Evolutionary conservation across 2,329 filamentous ascomycete genomes (phyloP).

Genomic region (Sarocladiaceae sp.): DNA sequence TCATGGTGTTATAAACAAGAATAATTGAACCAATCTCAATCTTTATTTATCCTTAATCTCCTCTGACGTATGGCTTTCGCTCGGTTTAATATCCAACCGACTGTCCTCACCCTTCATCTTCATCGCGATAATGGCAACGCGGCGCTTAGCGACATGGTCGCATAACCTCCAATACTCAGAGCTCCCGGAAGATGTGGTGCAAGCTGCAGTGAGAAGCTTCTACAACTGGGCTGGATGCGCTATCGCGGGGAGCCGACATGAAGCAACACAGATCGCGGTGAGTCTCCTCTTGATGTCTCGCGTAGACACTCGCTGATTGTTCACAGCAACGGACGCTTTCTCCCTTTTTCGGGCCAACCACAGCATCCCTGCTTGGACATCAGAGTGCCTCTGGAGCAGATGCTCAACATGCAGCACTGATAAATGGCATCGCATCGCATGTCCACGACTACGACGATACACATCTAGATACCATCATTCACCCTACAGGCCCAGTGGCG

Average conservation of each 20-base stretch:
- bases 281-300: too few relatives aligned
- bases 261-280: background rate
- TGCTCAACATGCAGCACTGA: constrained; percentile 2
- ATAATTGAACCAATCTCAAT: too few relatives aligned
- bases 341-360: background rate
- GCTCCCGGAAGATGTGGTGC: background rate
- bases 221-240: constrained; percentile 8
- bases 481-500: background rate
- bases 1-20: too few relatives aligned
- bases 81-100: background rate
- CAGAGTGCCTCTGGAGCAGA: background rate
- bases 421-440: constrained; percentile 7
- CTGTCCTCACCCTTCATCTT: too few relatives aligned
- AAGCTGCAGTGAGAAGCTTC: constrained; percentile 3
- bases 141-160: background rate
- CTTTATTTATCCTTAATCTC: too few relatives aligned
- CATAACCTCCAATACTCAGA: background rate
- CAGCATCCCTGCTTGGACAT: background rate
- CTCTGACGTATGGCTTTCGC: background rate
- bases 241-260: constrained; percentile 2
- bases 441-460: constrained; percentile 8
- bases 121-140: background rate
- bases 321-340: background rate
- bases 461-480: constrained; percentile 4
- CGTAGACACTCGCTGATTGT: too few relatives aligned